phyloP scores from a whole-genome alignment of 108 stramenopile species.

The Nitzschia putrida region DNA sequence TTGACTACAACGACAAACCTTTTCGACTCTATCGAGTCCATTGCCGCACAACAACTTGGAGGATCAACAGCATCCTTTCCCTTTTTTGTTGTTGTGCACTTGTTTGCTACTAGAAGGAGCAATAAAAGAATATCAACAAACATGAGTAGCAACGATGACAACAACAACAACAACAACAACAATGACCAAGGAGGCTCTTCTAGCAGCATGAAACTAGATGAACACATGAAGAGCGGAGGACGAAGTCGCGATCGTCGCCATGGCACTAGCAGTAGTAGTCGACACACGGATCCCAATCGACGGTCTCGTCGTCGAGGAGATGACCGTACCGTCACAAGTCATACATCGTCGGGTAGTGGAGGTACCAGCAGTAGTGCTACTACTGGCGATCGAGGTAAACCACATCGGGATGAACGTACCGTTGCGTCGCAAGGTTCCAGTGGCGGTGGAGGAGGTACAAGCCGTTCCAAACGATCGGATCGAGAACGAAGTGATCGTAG shows the following conservation, averaged over 20 bases:
- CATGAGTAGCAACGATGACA: background rate
- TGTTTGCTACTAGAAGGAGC: no score
- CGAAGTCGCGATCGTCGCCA: background rate
- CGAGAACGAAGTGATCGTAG: background rate
- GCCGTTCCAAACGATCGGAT: background rate
- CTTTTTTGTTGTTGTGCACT: no score
- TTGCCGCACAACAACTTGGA: no score
- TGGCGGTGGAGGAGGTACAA: background rate
- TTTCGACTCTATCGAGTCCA: no score
- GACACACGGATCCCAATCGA: background rate
- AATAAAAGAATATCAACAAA: background rate
- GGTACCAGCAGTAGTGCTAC: background rate
- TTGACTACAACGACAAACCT: no score
- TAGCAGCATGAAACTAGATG: background rate
- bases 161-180: background rate
- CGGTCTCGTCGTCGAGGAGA: background rate
- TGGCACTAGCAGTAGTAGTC: background rate
- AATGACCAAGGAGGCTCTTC: background rate
- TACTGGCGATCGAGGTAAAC: background rate
- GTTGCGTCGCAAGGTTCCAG: constrained; percentile 3
- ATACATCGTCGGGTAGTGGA: constrained; percentile 1
- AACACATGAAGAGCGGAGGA: constrained; percentile 8
- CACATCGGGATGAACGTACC: constrained; percentile 8
- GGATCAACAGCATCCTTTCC: no score
- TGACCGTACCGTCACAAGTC: constrained; percentile 14